Evolutionary conservation across 2,329 filamentous ascomycete genomes (phyloP).

Genomic region (Pezicula carpinea): DNA sequence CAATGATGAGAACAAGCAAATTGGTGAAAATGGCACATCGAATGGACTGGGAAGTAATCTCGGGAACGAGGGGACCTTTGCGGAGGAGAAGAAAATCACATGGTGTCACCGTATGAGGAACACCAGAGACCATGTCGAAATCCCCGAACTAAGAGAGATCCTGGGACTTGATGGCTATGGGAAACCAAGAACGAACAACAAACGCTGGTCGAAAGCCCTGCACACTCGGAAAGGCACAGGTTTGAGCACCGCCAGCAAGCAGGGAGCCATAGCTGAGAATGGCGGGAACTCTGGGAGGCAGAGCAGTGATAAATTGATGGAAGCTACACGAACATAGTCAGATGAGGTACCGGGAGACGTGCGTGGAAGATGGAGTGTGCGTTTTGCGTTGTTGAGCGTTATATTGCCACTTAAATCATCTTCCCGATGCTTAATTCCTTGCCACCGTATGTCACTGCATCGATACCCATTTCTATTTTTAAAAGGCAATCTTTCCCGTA

Average conservation of each 20-base stretch:
- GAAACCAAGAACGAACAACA: slow-evolving; percentile 32
- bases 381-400: too few relatives aligned
- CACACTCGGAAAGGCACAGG: slow-evolving; percentile 49
- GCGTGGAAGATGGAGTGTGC: too few relatives aligned
- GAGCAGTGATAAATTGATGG: neutral
- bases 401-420: too few relatives aligned
- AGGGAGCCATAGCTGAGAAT: neutral
- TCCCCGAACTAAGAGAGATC: slow-evolving; percentile 59
- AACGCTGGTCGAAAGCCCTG: slow-evolving; percentile 43
- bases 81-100: slow-evolving; percentile 56
- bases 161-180: slow-evolving; percentile 49
- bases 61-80: slow-evolving; percentile 8
- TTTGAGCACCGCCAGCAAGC: slow-evolving; percentile 23
- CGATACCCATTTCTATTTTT: too few relatives aligned
- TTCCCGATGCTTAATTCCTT: too few relatives aligned
- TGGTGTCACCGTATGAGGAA: slow-evolving; percentile 83
- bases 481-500: too few relatives aligned
- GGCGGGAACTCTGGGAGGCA: neutral
- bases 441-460: too few relatives aligned
- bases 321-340: too few relatives aligned
- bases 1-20: slow-evolving; percentile 6
- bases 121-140: slow-evolving; percentile 72
- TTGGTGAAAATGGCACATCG: slow-evolving; percentile 8
- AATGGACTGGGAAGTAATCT: slow-evolving; percentile 9
- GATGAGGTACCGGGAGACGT: too few relatives aligned